phyloP scores from a whole-genome alignment of 2,329 filamentous ascomycete genomes.

The Xylaria sp. region DNA sequence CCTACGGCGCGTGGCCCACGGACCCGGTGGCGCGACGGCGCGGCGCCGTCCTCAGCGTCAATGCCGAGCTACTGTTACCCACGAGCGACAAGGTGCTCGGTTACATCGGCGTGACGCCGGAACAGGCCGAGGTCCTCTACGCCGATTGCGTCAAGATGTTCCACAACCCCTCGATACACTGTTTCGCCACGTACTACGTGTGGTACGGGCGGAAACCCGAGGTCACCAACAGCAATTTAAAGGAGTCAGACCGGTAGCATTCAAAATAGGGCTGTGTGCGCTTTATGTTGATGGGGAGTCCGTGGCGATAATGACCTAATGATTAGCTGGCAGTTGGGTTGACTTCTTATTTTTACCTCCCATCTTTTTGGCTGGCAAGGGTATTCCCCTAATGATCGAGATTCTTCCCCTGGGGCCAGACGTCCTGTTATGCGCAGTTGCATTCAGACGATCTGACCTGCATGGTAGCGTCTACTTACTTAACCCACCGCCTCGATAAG shows the following conservation, averaged over 20 bases:
- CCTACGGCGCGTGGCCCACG: constrained; percentile 59
- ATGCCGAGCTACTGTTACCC: constrained; percentile 36
- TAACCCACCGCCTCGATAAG: not conserved
- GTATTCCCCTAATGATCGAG: not conserved
- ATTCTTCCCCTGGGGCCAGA: not conserved
- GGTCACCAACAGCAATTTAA: no score
- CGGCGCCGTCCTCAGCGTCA: constrained; percentile 49
- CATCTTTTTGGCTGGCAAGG: constrained; percentile 5
- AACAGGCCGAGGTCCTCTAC: constrained; percentile 36
- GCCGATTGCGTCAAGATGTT: constrained; percentile 34
- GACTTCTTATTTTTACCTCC: constrained; percentile 6
- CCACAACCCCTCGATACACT: constrained; percentile 33
- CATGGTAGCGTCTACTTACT: not conserved
- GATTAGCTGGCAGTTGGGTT: constrained; percentile 26
- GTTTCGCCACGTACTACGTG: constrained; percentile 39
- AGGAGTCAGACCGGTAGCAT: constrained; percentile 9
- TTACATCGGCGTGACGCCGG: constrained; percentile 33
- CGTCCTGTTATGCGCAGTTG: not conserved
- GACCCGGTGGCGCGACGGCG: constrained; percentile 58
- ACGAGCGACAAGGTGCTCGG: constrained; percentile 32
- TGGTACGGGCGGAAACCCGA: constrained; percentile 40
- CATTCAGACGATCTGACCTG: not conserved
- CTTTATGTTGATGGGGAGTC: not conserved
- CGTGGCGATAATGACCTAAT: constrained; percentile 29
- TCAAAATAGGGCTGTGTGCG: not conserved